Base-by-base conservation (phyloP, 495 filamentous ascomycete species). In the Durotheca rogersii region DNA sequence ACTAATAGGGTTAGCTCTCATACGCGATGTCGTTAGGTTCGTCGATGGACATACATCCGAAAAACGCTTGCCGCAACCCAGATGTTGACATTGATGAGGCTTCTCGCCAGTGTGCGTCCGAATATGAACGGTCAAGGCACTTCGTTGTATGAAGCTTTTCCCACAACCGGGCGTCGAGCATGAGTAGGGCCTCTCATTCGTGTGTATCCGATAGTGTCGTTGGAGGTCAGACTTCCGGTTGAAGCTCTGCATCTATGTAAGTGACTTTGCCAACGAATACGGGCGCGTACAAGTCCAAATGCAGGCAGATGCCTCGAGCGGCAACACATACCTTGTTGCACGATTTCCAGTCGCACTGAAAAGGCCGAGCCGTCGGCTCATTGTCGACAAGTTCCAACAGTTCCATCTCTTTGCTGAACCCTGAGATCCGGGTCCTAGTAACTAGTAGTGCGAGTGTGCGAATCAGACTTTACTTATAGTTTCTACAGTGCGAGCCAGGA, bases 211-310 rank as follows among this genome's bases (percentile, higher is more conserved):
- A 66, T 87, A 88, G 67, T 95, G 89, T 62, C 89, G 79, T 67
- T 89, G 86, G 41, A 95, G 78, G 71, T 95, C 89, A 6, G 89
- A 95, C 67, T 93, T 95, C 71, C 89, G 83, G 77, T 92, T 93
- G 80, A 95, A 95, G 51, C 86, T 88, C 89, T 94, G 50, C 49
- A 31, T 44, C 35, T 16, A 37, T 43, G 60, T 67, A 15, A 69
- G 60, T 46, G 41, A 53, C 39, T 58, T 37, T 30, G 33, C 17
- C 10, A 19, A 37, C 41, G 4, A 48, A 36, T 7, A 38, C 34
- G 20, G 17, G 7, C 31, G 16, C 29, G 38, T 6, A 15, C 17
- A 20, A 16, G n/a, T n/a, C n/a, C n/a, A n/a, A n/a, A n/a, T n/a
- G n/a, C n/a, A n/a, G n/a, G n/a, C n/a, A n/a, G n/a, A n/a, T n/a